Conservation (phyloP, 2,329 filamentous ascomycete species). For the Fusarium palustre region DNA sequence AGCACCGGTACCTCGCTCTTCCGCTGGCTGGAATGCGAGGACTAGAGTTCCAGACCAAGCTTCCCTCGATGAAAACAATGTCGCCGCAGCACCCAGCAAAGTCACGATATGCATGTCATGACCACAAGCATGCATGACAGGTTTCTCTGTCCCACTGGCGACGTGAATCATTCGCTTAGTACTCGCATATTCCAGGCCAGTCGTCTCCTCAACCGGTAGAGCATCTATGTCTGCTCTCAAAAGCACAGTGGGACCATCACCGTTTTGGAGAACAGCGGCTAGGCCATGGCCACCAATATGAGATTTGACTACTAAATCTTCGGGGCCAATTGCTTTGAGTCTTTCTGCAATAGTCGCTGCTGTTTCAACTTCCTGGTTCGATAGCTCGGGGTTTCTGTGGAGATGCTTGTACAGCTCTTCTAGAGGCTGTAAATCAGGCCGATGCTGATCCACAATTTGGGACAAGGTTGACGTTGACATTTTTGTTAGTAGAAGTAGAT, state of each 20-base stretch:
- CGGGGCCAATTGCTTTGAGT: constrained; percentile 43
- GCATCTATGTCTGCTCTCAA: constrained; percentile 73
- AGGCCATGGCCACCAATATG: constrained; percentile 70
- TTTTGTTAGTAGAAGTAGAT: accelerated
- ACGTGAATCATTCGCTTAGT: constrained; percentile 6
- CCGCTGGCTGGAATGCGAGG: constrained; percentile 74
- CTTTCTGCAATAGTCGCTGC: constrained; percentile 59
- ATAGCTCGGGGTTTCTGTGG: constrained; percentile 70
- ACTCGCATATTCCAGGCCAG: constrained; percentile 67
- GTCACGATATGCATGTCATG: constrained; percentile 74
- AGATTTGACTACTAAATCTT: constrained; percentile 54
- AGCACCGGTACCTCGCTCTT: constrained; percentile 73
- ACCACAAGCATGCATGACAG: constrained; percentile 76
- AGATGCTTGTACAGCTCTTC: constrained; percentile 64
- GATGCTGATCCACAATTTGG: constrained; percentile 7
- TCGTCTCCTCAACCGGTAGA: constrained; percentile 67
- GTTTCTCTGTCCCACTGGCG: constrained; percentile 48
- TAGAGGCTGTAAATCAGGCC: constrained; percentile 2
- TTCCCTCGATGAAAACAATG: constrained; percentile 58
- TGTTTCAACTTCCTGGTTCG: constrained; percentile 65
- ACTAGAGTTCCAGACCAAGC: constrained; percentile 73
- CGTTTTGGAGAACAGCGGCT: constrained; percentile 67
- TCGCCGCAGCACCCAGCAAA: constrained; percentile 66
- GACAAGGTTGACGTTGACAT: constrained; percentile 1
- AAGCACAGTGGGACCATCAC: constrained; percentile 65